phyloP scores from a whole-genome alignment of 108 stramenopile genomes.

The Fragilaria radians region DNA sequence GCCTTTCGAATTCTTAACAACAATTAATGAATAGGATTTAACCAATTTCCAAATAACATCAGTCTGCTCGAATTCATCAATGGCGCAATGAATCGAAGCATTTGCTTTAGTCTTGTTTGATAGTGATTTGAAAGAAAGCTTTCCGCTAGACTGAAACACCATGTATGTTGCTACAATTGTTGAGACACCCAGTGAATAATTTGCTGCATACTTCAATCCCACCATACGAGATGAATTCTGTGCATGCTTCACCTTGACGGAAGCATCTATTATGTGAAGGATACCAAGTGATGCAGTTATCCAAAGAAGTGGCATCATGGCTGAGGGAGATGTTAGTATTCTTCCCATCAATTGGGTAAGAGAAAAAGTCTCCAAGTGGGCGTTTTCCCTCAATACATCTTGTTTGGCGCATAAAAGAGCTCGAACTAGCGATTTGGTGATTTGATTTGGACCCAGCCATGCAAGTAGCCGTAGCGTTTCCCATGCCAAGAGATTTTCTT shows the following conservation, averaged over 20 bases:
- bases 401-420: slow-evolving; percentile 29
- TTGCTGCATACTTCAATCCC: background rate
- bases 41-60: slow-evolving; percentile 60
- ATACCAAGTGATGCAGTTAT: background rate
- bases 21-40: slow-evolving; percentile 49
- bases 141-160: no score
- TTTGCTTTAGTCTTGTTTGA: background rate
- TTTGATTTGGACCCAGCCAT: slow-evolving; percentile 50
- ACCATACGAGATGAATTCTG: background rate
- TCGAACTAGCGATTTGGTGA: slow-evolving; percentile 46
- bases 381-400: background rate
- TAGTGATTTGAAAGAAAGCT: no score
- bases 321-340: background rate
- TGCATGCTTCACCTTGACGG: background rate
- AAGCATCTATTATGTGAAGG: background rate
- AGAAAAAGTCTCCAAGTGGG: background rate
- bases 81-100: slow-evolving; percentile 1
- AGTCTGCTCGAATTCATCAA: slow-evolving; percentile 44
- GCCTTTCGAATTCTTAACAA: slow-evolving; percentile 55
- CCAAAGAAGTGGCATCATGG: background rate
- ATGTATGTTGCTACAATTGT: background rate
- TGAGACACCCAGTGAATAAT: background rate
- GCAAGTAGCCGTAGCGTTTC: slow-evolving; percentile 39
- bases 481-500: slow-evolving; percentile 31
- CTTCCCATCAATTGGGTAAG: background rate